Conservation (phyloP, 352 stramenopile genomes). For the Globisporangium ultimum region DNA sequence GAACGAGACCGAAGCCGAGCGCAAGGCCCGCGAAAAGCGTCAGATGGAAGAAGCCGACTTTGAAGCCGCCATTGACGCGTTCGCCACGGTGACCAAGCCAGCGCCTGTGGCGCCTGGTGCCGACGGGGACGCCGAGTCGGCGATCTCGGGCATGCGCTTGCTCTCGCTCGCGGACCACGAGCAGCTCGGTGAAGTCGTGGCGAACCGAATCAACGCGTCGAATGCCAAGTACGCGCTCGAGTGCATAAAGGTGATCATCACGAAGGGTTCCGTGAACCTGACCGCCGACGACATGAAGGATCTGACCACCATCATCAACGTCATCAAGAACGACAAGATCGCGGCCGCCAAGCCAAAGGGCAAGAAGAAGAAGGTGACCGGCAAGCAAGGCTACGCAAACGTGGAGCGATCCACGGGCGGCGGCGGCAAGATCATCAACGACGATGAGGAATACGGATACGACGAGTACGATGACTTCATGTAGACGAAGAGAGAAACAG, state of each 20-base stretch:
- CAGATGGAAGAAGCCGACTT: constrained; percentile 73
- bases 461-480: constrained; percentile 88
- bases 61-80: constrained; percentile 72
- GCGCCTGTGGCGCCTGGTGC: constrained; percentile 17
- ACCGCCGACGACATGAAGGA: constrained; percentile 86
- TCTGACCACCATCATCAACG: constrained; percentile 82
- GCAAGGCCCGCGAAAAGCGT: constrained; percentile 51
- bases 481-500: constrained; percentile 27
- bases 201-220: constrained; percentile 48
- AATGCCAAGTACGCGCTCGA: constrained; percentile 79
- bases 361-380: constrained; percentile 84
- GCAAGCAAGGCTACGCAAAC: constrained; percentile 80
- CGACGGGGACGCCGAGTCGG: constrained; percentile 34
- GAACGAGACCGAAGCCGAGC: constrained; percentile 61
- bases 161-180: constrained; percentile 74
- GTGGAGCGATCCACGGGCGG: constrained; percentile 54
- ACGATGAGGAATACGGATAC: constrained; percentile 60
- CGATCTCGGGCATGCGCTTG: constrained; percentile 61
- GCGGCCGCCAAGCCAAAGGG: constrained; percentile 72
- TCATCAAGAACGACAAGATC: constrained; percentile 89
- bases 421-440: constrained; percentile 32
- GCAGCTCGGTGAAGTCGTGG: constrained; percentile 60
- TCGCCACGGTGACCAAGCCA: constrained; percentile 42
- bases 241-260: constrained; percentile 80
- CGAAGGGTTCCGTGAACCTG: constrained; percentile 71